phyloP scores from a whole-genome alignment of 306 rosid species.

The Glycine latifolia region DNA sequence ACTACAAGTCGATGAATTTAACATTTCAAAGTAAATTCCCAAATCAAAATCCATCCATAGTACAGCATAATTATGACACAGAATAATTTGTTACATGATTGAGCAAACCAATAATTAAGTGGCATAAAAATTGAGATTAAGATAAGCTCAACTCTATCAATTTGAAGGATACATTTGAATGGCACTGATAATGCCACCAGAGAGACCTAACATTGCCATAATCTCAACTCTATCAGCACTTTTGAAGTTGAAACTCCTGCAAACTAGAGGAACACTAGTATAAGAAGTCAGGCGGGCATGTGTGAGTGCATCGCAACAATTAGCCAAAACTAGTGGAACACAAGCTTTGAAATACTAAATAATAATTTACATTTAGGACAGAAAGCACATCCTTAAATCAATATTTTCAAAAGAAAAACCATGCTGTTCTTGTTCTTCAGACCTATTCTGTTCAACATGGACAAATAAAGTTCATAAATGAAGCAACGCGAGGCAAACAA shows the following conservation, averaged over 20 bases:
- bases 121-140: neutral
- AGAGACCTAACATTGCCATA: conserved; percentile 83
- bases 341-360: neutral
- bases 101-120: conserved; percentile 28
- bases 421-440: too few relatives aligned
- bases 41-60: conserved; percentile 14
- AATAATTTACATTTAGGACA: conserved; percentile 4
- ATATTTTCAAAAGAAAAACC: neutral
- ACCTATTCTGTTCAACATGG: too few relatives aligned
- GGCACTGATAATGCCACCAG: conserved; percentile 84
- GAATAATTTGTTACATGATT: neutral
- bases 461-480: too few relatives aligned
- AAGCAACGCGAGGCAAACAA: too few relatives aligned
- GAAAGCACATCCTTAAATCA: neutral
- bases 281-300: neutral
- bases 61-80: conserved; percentile 20
- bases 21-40: conserved; percentile 30
- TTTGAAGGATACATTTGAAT: conserved; percentile 94
- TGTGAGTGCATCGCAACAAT: too few relatives aligned
- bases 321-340: too few relatives aligned
- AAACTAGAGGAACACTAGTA: conserved; percentile 24
- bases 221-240: conserved; percentile 89
- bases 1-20: neutral
- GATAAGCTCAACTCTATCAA: conserved; percentile 1
- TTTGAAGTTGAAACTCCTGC: conserved; percentile 94